Evolutionary conservation across 2,329 filamentous ascomycete species (phyloP).

Genomic region (Cylindrodendrum hubeiense): DNA sequence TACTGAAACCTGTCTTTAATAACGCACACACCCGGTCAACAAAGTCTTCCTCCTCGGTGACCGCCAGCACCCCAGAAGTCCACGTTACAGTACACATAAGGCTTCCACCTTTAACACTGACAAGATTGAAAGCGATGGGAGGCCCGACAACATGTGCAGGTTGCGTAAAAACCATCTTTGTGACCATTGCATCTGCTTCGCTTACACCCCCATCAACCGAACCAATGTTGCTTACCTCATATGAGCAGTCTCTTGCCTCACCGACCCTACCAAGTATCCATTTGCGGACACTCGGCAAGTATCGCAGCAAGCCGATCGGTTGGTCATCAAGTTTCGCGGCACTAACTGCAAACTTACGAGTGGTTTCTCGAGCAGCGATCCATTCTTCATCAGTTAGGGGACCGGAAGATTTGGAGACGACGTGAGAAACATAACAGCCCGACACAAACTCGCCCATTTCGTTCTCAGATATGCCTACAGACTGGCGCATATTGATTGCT

Average conservation of each 20-base stretch:
- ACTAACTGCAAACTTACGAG: slow-evolving; percentile 26
- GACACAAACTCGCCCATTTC: slow-evolving; percentile 35
- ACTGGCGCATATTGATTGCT: slow-evolving; percentile 39
- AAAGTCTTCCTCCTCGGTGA: slow-evolving; percentile 37
- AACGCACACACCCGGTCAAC: slow-evolving; percentile 35
- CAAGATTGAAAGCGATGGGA: slow-evolving; percentile 38
- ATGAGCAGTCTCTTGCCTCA: slow-evolving; percentile 36
- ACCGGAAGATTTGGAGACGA: slow-evolving; percentile 11
- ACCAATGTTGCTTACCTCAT: slow-evolving; percentile 42
- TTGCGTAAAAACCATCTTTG: slow-evolving; percentile 40
- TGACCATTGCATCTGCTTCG: slow-evolving; percentile 11
- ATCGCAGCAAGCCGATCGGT: slow-evolving; percentile 38
- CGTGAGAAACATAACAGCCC: slow-evolving; percentile 27
- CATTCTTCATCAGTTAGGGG: slow-evolving; percentile 37
- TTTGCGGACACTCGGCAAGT: slow-evolving; percentile 35
- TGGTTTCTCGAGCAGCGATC: slow-evolving; percentile 28
- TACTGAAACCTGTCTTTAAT: slow-evolving; percentile 31
- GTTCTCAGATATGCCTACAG: slow-evolving; percentile 34
- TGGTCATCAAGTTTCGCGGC: slow-evolving; percentile 33
- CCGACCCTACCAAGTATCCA: slow-evolving; percentile 40
- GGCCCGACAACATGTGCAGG: slow-evolving; percentile 34
- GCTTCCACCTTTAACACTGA: slow-evolving; percentile 33
- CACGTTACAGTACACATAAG: slow-evolving; percentile 42
- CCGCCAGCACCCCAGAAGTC: slow-evolving; percentile 38
- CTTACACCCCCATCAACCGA: slow-evolving; percentile 21